These are phyloP conservation scores for Miscanthus lutarioriparius DNA, from an alignment of 176 grass and related monocot species.

Conservation along the genomic window DNA sequence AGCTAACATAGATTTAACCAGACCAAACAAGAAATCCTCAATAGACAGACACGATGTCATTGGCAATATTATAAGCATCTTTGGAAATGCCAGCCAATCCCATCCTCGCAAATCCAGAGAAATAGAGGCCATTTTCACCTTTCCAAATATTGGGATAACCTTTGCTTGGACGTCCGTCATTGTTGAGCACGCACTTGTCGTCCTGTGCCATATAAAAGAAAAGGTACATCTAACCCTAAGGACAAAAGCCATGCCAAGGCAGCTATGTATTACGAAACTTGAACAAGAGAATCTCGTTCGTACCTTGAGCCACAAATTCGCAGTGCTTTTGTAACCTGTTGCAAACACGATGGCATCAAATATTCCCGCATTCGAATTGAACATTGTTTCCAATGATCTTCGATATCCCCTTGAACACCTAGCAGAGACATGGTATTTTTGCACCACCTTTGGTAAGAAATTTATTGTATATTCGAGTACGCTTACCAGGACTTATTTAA, in stretches of 20 bases:
- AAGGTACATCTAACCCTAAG: background rate
- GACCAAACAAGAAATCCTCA: background rate
- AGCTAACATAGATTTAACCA: background rate
- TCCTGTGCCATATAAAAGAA: background rate
- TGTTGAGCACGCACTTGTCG: background rate
- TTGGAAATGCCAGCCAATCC: constrained; percentile 34
- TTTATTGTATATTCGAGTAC: background rate
- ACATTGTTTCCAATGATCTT: too few species aligned
- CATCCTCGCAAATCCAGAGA: constrained; percentile 4
- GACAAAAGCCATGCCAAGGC: too few species aligned
- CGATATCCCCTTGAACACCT: too few species aligned
- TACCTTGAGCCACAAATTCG: constrained; percentile 49
- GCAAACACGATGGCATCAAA: constrained; percentile 54
- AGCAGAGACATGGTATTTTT: background rate
- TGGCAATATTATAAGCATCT: constrained; percentile 38
- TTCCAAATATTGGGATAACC: constrained; percentile 42
- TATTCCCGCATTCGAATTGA: background rate
- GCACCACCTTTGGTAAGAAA: background rate
- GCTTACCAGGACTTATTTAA: background rate
- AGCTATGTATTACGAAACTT: too few species aligned
- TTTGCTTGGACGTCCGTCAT: constrained; percentile 17
- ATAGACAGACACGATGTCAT: constrained; percentile 12
- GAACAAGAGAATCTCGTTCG: background rate
- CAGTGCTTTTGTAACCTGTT: constrained; percentile 48
- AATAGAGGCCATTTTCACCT: constrained; percentile 46